These are phyloP conservation scores for Klebsormidium nitens DNA, from an alignment of 139 green algal genomes.

Conservation along the genomic window DNA sequence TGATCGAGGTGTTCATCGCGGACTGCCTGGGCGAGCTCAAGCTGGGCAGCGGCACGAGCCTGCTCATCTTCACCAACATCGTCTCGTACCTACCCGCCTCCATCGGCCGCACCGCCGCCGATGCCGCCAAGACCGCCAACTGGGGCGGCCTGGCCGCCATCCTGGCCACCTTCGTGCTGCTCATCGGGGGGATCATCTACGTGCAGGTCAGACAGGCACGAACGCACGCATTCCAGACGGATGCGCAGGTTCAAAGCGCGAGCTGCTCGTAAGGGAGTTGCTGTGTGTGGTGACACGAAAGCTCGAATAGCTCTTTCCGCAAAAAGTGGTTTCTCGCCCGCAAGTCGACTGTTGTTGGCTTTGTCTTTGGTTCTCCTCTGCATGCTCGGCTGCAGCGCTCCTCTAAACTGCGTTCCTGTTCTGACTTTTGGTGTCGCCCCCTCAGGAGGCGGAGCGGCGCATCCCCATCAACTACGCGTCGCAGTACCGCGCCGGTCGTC, in stretches of 20 bases:
- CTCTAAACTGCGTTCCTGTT: too few relatives aligned
- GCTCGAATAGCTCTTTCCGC: too few relatives aligned
- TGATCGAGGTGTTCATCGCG: constrained; percentile 75
- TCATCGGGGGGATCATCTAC: constrained; percentile 95
- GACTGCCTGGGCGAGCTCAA: constrained; percentile 93
- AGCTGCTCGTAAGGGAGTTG: too few relatives aligned
- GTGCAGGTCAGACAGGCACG: too few relatives aligned
- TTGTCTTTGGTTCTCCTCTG: too few relatives aligned
- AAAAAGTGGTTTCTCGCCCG: too few relatives aligned
- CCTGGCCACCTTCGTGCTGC: constrained; percentile 71
- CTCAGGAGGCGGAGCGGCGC: constrained; percentile 73
- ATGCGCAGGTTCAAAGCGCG: too few relatives aligned
- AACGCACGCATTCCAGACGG: too few relatives aligned
- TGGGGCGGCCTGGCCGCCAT: constrained; percentile 1
- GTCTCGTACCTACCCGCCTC: constrained; percentile 76
- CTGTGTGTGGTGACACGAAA: too few relatives aligned
- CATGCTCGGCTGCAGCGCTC: too few relatives aligned
- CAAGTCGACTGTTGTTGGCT: too few relatives aligned
- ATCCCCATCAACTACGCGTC: constrained; percentile 96
- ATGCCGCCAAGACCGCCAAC: constrained; percentile 29
- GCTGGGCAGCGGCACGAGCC: constrained; percentile 94
- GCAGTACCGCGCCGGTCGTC: constrained; percentile 50
- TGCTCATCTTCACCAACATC: constrained; percentile 98
- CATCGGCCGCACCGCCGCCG: constrained; percentile 58
- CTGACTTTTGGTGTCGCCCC: background rate